phyloP scores from a whole-genome alignment of 495 filamentous ascomycete species.

The Trichocladium antarcticum region DNA sequence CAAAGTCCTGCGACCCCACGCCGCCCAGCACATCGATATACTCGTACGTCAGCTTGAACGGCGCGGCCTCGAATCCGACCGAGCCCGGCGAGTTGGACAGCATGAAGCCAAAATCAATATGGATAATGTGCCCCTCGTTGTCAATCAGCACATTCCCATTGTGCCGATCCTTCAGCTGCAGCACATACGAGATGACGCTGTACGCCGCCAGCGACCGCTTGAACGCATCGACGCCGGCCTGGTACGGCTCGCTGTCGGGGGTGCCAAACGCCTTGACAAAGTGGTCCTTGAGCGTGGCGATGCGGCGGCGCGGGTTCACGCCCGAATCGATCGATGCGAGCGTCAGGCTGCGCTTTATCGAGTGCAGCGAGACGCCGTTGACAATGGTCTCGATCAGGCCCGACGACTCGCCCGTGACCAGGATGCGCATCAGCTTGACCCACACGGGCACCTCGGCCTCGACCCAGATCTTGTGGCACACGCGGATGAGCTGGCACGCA shows the following conservation, averaged over 20 bases:
- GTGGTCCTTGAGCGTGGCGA: conserved; percentile 65
- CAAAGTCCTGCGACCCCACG: conserved; percentile 48
- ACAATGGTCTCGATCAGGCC: conserved; percentile 73
- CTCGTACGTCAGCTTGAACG: conserved; percentile 68
- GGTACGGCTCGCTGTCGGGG: conserved; percentile 49
- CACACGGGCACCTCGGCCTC: conserved; percentile 62
- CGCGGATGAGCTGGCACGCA: conserved; percentile 63
- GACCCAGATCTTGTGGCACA: conserved; percentile 65
- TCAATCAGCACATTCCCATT: conserved; percentile 73
- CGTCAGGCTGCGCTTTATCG: conserved; percentile 62
- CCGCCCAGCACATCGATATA: conserved; percentile 68
- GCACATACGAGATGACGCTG: conserved; percentile 62
- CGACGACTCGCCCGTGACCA: conserved; percentile 67
- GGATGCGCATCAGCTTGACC: conserved; percentile 69
- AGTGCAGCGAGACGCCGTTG: conserved; percentile 66
- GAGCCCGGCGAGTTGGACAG: conserved; percentile 65
- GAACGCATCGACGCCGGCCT: conserved; percentile 56
- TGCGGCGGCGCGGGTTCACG: conserved; percentile 52
- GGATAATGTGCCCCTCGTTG: conserved; percentile 67
- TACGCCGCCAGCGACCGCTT: conserved; percentile 61
- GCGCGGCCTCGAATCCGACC: conserved; percentile 68
- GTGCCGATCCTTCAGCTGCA: conserved; percentile 71
- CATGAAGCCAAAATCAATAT: conserved; percentile 80
- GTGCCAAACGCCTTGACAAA: conserved; percentile 64
- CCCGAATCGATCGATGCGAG: conserved; percentile 54